Evolutionary conservation across 176 grass and related monocot genomes (phyloP).

Genomic region (Triticum dicoccoides): DNA sequence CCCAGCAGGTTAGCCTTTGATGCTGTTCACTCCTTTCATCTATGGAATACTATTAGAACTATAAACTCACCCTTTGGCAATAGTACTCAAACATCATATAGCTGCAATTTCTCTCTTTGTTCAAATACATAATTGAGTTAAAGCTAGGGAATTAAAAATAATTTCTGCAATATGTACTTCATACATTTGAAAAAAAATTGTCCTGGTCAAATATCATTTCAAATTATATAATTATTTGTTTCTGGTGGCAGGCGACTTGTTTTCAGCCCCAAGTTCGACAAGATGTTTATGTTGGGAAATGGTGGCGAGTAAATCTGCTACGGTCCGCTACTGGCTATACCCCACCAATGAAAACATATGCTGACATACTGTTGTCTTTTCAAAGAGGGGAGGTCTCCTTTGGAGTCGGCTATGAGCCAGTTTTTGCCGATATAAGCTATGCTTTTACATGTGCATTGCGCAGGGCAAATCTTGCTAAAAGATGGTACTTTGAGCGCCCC

Average conservation of each 20-base stretch:
- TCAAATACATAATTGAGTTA: background rate
- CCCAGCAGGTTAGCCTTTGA: constrained; percentile 72
- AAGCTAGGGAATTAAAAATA: background rate
- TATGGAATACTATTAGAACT: constrained; percentile 2
- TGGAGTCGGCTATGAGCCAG: constrained; percentile 91
- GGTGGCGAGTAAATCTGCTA: constrained; percentile 91
- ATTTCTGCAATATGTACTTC: constrained; percentile 22
- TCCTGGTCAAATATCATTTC: constrained; percentile 17
- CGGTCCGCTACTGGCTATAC: constrained; percentile 91
- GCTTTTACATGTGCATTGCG: constrained; percentile 93
- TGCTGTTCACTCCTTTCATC: constrained; percentile 4
- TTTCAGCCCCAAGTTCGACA: constrained; percentile 94
- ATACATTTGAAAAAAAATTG: background rate
- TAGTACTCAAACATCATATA: background rate
- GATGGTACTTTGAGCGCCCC: constrained; percentile 53
- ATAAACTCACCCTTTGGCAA: constrained; percentile 6
- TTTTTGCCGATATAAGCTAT: constrained; percentile 97
- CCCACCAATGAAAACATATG: constrained; percentile 89
- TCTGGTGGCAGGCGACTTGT: constrained; percentile 70
- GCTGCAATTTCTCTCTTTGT: background rate
- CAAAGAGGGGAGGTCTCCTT: constrained; percentile 91
- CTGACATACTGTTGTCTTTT: constrained; percentile 69
- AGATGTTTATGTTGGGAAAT: constrained; percentile 88
- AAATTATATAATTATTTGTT: constrained; percentile 26
- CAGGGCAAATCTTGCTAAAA: constrained; percentile 87